A percentile compares a stretch with the other conserved stretches of the same genome.
Conservation (phyloP, 1,284 basidiomycete genomes). For the Fomes fomentarius region DNA sequence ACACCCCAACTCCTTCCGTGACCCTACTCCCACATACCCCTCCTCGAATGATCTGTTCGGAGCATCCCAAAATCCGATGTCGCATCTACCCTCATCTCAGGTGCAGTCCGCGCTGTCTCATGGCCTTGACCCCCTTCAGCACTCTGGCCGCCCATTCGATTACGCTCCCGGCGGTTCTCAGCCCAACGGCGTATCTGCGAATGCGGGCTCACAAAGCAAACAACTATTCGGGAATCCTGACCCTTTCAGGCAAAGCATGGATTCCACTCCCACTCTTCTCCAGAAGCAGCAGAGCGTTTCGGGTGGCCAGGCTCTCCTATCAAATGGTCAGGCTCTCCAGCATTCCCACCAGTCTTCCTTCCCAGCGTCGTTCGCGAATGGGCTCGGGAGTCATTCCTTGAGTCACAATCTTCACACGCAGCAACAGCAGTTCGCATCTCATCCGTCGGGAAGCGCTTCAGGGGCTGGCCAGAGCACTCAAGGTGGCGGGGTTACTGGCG, state of each 20-base stretch:
- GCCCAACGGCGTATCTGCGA: conserved; percentile 24
- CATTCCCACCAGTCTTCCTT: conserved; percentile 28
- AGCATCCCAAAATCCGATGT: conserved; percentile 26
- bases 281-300: conserved; percentile 13
- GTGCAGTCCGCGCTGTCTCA: conserved; percentile 24
- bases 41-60: conserved; percentile 33
- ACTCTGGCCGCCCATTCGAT: conserved; percentile 31
- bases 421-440: conserved; percentile 73
- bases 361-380: conserved; percentile 35
- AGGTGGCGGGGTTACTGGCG: conserved; percentile 23
- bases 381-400: conserved; percentile 27
- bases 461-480: conserved; percentile 28
- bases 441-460: conserved; percentile 50
- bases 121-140: conserved; percentile 33
- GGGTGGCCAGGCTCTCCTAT: conserved; percentile 9
- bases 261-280: conserved; percentile 24
- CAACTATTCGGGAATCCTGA: conserved; percentile 28
- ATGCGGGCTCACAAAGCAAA: conserved; percentile 26
- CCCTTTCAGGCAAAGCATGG: conserved; percentile 27
- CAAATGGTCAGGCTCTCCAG: conserved; percentile 26
- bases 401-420: conserved; percentile 47
- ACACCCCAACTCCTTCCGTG: conserved; percentile 37
- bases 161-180: conserved; percentile 27
- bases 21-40: conserved; percentile 29
- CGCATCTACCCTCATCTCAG: conserved; percentile 20